A percentile compares a stretch with the other conserved stretches of the same genome.
These are phyloP conservation scores for Paramecium bursaria DNA, from an alignment of 73 alveolate genomes.

Conservation along the genomic window DNA sequence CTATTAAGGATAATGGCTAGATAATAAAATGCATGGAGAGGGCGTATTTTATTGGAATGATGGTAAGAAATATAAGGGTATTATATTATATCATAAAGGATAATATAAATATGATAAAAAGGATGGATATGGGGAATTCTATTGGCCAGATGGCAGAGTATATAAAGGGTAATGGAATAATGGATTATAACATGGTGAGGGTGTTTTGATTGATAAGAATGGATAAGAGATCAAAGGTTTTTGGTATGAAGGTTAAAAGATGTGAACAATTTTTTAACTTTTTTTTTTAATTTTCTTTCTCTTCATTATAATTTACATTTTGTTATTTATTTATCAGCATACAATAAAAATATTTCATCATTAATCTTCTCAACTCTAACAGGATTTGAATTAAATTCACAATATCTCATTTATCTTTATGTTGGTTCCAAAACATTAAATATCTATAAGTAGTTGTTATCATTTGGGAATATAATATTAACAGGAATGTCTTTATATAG, in stretches of 20 bases:
- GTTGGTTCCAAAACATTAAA: conserved; percentile 23
- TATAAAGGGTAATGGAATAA: conserved; percentile 78
- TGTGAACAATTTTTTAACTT: too few relatives aligned
- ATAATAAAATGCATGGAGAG: conserved; percentile 83
- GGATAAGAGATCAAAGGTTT: too few relatives aligned
- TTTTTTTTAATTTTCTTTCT: too few relatives aligned
- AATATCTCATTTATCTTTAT: too few relatives aligned
- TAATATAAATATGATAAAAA: conserved; percentile 60
- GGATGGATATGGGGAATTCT: conserved; percentile 72
- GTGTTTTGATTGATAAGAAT: conserved; percentile 30
- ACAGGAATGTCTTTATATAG: conserved; percentile 28
- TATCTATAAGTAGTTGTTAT: background rate
- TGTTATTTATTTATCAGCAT: too few relatives aligned
- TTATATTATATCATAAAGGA: too few relatives aligned
- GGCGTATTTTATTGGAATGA: conserved; percentile 79
- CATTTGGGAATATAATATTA: conserved; percentile 15
- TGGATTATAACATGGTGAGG: conserved; percentile 82
- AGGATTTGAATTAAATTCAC: too few relatives aligned
- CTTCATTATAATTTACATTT: too few relatives aligned
- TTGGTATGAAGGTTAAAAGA: too few relatives aligned
- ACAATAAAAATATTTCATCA: too few relatives aligned
- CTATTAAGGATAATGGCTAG: conserved; percentile 78
- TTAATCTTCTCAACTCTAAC: too few relatives aligned
- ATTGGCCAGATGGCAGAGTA: conserved; percentile 79
- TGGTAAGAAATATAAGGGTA: conserved; percentile 80